Percentiles rank a stretch among this genome's conserved stretches.
Conservation (phyloP, 1,284 basidiomycete species). For the Cutaneotrichosporon dermatis region DNA sequence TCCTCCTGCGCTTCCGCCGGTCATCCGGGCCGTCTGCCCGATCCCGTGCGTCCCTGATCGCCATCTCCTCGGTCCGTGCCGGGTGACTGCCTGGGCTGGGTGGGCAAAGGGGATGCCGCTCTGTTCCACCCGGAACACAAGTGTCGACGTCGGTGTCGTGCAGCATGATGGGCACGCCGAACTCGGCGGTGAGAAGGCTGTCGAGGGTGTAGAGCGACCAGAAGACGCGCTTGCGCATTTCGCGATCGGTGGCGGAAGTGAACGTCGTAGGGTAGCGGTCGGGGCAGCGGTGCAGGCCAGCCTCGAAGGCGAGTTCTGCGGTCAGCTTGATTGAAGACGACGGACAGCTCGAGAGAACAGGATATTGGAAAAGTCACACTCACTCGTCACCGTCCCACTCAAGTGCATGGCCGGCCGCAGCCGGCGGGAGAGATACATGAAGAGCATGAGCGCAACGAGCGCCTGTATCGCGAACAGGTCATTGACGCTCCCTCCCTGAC, state of each 20-base stretch:
- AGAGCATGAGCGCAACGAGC: constrained; percentile 19
- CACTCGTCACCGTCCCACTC: constrained; percentile 20
- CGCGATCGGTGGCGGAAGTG: constrained; percentile 7
- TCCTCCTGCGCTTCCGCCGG: background rate
- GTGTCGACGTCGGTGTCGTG: constrained; percentile 29
- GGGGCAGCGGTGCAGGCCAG: constrained; percentile 29
- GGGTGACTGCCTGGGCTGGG: background rate
- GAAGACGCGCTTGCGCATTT: constrained; percentile 29
- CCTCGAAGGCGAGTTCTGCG: constrained; percentile 26
- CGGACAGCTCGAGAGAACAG: background rate
- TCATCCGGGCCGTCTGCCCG: background rate
- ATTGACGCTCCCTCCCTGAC: constrained; percentile 15
- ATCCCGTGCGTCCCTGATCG: too few species aligned
- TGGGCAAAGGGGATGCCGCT: constrained; percentile 7
- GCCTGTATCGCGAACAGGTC: constrained; percentile 27
- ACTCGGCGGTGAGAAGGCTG: constrained; percentile 25
- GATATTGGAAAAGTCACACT: background rate
- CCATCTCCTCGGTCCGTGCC: background rate
- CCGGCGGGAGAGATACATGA: constrained; percentile 15
- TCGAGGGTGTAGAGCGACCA: constrained; percentile 27
- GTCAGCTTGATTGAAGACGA: background rate
- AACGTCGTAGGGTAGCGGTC: constrained; percentile 20
- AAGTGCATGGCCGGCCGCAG: constrained; percentile 28
- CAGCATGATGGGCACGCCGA: constrained; percentile 26
- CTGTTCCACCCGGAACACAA: constrained; percentile 21